Evolutionary conservation across 768 basidiomycete species (phyloP).

Genomic region (Tricholoma saponaceum): DNA sequence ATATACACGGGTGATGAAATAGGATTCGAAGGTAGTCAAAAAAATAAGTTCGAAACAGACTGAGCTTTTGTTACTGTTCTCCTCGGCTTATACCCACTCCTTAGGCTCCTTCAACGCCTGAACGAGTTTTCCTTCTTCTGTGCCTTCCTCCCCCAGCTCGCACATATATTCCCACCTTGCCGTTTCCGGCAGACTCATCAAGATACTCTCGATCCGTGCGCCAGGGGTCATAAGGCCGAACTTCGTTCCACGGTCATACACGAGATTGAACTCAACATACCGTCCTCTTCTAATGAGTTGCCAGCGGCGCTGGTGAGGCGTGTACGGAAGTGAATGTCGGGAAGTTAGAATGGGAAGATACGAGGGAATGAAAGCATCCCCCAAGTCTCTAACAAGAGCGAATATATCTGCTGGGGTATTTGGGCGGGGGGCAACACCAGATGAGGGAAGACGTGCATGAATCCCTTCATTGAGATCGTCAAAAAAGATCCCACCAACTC

Average conservation of each 20-base stretch:
- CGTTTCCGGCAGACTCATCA: constrained; percentile 86
- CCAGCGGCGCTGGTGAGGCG: constrained; percentile 79
- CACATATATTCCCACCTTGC: constrained; percentile 90
- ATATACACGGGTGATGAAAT: too few species aligned
- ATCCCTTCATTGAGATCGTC: constrained; percentile 77
- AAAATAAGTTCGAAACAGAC: too few species aligned
- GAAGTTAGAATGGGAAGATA: constrained; percentile 82
- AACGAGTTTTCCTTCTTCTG: constrained; percentile 63
- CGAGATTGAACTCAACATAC: constrained; percentile 93
- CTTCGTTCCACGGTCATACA: constrained; percentile 84
- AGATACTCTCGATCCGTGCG: constrained; percentile 82
- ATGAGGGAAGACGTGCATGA: constrained; percentile 59
- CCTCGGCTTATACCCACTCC: constrained; percentile 63
- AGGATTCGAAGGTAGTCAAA: too few species aligned
- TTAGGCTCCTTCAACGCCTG: constrained; percentile 56
- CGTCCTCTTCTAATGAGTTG: constrained; percentile 87
- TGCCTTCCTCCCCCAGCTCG: constrained; percentile 62
- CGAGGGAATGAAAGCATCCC: constrained; percentile 81
- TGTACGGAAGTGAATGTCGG: constrained; percentile 51
- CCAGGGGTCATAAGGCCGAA: constrained; percentile 84
- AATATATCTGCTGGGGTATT: constrained; percentile 68
- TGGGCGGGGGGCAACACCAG: constrained; percentile 39
- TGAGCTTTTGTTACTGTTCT: too few species aligned
- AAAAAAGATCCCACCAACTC: constrained; percentile 94
- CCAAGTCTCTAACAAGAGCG: constrained; percentile 63